Evolutionary conservation across 331 rosid species (phyloP).

Genomic region (Malus hybrid): DNA sequence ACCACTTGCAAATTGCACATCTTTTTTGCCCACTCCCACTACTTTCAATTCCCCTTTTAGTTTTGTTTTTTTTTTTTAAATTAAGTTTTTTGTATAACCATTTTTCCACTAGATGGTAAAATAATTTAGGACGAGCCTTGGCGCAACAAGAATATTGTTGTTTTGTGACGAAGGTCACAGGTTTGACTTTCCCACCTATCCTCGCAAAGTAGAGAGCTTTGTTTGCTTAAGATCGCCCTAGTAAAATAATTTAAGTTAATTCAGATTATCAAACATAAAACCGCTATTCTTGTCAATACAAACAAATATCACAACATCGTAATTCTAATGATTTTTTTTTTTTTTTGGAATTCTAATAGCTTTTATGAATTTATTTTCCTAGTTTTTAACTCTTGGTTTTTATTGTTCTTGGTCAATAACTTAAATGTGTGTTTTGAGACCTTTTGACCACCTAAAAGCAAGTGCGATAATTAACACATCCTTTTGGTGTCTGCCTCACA

Average conservation of each 20-base stretch:
- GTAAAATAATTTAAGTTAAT: no score
- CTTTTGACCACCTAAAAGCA: constrained; percentile 30
- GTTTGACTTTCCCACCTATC: no score
- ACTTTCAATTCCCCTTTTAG: background rate
- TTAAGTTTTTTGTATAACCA: no score
- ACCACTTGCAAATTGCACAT: constrained; percentile 20
- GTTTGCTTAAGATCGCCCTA: no score
- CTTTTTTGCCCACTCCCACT: constrained; percentile 14
- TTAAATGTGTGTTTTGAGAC: constrained; percentile 1
- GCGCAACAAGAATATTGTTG: no score
- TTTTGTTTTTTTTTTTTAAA: background rate
- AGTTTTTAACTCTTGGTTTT: background rate
- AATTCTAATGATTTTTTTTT: background rate
- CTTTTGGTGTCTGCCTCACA: background rate
- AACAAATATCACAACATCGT: no score
- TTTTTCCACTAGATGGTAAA: no score
- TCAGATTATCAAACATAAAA: no score
- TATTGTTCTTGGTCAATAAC: constrained; percentile 15
- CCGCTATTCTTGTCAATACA: no score
- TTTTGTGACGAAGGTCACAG: no score
- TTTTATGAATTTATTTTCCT: background rate
- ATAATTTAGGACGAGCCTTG: no score
- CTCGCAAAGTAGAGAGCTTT: no score
- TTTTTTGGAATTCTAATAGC: background rate
- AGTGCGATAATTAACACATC: background rate